These are phyloP conservation scores for Xylaria sp. DNA, from an alignment of 2,329 filamentous ascomycete species.

Conservation along the genomic window DNA sequence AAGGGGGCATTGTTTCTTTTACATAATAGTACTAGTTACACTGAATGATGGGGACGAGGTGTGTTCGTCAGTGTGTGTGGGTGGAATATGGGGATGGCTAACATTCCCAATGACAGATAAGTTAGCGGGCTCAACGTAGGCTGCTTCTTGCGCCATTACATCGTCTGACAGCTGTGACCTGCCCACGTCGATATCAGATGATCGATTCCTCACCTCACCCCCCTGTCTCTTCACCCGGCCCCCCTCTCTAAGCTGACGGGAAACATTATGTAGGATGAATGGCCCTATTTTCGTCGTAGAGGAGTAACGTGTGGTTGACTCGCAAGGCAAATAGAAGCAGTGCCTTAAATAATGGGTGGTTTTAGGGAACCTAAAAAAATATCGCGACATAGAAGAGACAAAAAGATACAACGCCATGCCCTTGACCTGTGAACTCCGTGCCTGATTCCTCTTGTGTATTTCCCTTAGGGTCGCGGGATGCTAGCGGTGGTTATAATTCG, in stretches of 20 bases:
- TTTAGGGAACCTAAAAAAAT: slow-evolving; percentile 12
- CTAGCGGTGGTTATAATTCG: slow-evolving; percentile 5
- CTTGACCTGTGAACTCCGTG: slow-evolving; percentile 33
- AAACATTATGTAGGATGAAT: slow-evolving; percentile 31
- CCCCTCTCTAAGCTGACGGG: slow-evolving; percentile 8
- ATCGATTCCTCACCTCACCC: slow-evolving; percentile 1
- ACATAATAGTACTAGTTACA: slow-evolving; percentile 25
- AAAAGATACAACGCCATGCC: slow-evolving; percentile 26
- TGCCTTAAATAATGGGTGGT: slow-evolving; percentile 10
- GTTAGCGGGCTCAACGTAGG: background rate
- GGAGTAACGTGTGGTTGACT: slow-evolving; percentile 11
- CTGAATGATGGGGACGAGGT: background rate
- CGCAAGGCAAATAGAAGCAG: slow-evolving; percentile 14
- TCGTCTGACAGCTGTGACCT: background rate
- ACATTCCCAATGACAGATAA: slow-evolving; percentile 21
- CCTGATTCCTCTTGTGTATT: slow-evolving; percentile 29
- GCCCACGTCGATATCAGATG: slow-evolving; percentile 10
- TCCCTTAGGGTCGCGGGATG: slow-evolving; percentile 11
- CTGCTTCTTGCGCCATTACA: slow-evolving; percentile 4
- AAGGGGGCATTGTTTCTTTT: slow-evolving; percentile 18
- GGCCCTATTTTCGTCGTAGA: slow-evolving; percentile 7
- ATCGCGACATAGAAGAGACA: slow-evolving; percentile 23
- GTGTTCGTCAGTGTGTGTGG: background rate
- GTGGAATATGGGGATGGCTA: slow-evolving; percentile 1
- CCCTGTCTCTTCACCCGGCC: background rate